A percentile compares a stretch with the other conserved stretches of the same genome.
These are phyloP conservation scores for Cryptococcus amylolentus DNA, from an alignment of 1,284 basidiomycete species.

Conservation along the genomic window DNA sequence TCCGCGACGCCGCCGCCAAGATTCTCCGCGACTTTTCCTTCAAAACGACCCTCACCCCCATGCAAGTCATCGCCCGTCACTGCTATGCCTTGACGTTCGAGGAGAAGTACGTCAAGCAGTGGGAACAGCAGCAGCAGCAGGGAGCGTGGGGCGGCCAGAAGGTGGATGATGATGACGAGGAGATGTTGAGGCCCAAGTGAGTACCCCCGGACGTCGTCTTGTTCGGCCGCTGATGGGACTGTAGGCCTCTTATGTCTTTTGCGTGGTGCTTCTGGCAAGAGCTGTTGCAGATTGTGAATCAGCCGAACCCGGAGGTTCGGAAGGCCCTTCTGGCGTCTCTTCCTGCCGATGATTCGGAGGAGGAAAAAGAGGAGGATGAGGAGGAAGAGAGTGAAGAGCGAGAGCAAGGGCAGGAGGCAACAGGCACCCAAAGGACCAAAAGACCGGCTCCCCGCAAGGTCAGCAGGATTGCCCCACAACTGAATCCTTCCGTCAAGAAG, in stretches of 20 bases:
- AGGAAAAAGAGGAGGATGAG: no score
- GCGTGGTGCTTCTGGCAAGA: conserved; percentile 44
- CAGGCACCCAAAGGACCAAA: no score
- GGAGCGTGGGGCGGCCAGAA: conserved; percentile 1
- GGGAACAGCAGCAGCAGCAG: conserved; percentile 21
- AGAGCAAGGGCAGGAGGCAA: no score
- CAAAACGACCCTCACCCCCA: conserved; percentile 17
- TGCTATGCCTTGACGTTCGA: conserved; percentile 38
- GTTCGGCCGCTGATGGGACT: not conserved
- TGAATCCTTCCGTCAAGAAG: no score
- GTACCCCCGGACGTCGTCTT: not conserved
- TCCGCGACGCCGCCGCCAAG: conserved; percentile 23
- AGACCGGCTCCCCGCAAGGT: no score
- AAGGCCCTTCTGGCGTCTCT: no score
- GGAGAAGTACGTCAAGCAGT: conserved; percentile 30
- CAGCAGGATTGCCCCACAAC: no score
- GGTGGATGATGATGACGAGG: conserved; percentile 14
- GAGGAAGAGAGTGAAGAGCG: no score
- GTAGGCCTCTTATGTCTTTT: conserved; percentile 43
- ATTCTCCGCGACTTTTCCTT: conserved; percentile 15
- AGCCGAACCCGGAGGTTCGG: no score
- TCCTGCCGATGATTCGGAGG: no score
- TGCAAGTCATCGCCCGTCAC: conserved; percentile 35
- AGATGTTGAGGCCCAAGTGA: conserved; percentile 20
- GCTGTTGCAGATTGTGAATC: conserved; percentile 27